Percentiles rank a stretch among this genome's conserved stretches.
Conservation (phyloP, 768 basidiomycete genomes). For the Boletus sp. region DNA sequence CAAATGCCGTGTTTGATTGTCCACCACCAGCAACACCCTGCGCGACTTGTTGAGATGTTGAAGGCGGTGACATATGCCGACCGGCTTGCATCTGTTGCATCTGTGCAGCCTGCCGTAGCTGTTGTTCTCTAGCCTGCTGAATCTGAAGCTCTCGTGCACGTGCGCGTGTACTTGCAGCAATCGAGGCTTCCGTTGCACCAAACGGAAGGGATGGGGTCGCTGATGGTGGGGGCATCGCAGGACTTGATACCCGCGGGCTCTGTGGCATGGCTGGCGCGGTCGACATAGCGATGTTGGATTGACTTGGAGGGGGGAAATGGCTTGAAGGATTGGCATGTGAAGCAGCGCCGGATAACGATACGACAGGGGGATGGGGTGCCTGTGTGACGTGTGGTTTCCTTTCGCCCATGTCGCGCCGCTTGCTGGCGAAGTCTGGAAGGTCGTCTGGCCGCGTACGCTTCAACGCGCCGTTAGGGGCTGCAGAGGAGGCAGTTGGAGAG, state of each 20-base stretch:
- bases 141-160: conserved; percentile 37
- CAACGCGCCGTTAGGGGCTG: conserved; percentile 34
- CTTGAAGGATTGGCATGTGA: conserved; percentile 23
- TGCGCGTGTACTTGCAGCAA: conserved; percentile 31
- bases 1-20: conserved; percentile 24
- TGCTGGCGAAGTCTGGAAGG: conserved; percentile 43
- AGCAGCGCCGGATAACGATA: conserved; percentile 16
- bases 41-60: conserved; percentile 22
- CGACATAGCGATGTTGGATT: conserved; percentile 13
- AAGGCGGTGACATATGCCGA: conserved; percentile 45
- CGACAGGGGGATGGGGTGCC: conserved; percentile 30
- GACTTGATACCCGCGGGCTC: conserved; percentile 35
- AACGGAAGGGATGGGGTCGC: conserved; percentile 31
- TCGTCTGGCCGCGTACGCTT: conserved; percentile 69
- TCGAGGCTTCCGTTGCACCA: conserved; percentile 35
- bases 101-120: conserved; percentile 34
- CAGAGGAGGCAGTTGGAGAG: conserved; percentile 17
- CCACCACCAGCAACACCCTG: conserved; percentile 17
- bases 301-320: conserved; percentile 20
- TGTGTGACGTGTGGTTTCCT: conserved; percentile 46
- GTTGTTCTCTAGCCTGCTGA: conserved; percentile 35
- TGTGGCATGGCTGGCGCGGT: conserved; percentile 19
- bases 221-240: conserved; percentile 31
- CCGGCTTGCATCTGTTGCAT: conserved; percentile 34
- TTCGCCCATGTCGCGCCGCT: conserved; percentile 72